phyloP scores from a whole-genome alignment of 2,329 filamentous ascomycete species.

The Colletotrichum tropicale region DNA sequence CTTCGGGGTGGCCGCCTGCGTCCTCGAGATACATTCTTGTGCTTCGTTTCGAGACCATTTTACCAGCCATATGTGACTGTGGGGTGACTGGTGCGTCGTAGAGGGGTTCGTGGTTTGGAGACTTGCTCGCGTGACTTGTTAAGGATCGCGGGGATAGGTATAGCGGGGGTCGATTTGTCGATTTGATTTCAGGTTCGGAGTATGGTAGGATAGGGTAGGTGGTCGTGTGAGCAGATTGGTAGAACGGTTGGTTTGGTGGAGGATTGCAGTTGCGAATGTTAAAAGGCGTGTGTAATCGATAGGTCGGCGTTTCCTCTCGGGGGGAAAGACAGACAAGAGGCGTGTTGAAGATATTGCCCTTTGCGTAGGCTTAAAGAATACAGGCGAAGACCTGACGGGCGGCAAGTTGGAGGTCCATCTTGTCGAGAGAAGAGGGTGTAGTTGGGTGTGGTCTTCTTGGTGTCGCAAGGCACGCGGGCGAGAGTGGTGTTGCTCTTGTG shows the following conservation, averaged over 20 bases:
- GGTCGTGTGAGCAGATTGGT: constrained; percentile 17
- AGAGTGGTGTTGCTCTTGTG: background rate
- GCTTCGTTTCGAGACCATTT: constrained; percentile 22
- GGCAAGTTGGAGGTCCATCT: constrained; percentile 24
- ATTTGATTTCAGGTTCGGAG: background rate
- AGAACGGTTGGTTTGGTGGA: background rate
- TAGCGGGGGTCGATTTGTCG: background rate
- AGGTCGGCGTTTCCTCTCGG: background rate
- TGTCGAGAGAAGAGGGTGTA: constrained; percentile 3
- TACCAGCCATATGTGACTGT: background rate
- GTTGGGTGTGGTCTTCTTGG: background rate
- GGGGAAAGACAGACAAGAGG: constrained; percentile 3
- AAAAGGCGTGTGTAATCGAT: background rate
- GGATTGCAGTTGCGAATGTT: background rate
- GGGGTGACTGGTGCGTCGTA: background rate
- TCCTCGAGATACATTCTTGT: constrained; percentile 19
- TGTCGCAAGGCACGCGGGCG: background rate
- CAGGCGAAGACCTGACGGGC: constrained; percentile 16
- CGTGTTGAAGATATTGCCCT: constrained; percentile 6
- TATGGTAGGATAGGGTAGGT: constrained; percentile 4
- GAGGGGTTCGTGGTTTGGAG: background rate
- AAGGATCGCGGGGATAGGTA: background rate
- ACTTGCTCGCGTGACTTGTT: constrained; percentile 8
- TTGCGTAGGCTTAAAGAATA: constrained; percentile 17
- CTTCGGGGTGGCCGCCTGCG: constrained; percentile 9